Percentiles rank a stretch among this genome's conserved stretches.
phyloP scores from a whole-genome alignment of 257 asterid genomes.

The Ophiorrhiza pumila region DNA sequence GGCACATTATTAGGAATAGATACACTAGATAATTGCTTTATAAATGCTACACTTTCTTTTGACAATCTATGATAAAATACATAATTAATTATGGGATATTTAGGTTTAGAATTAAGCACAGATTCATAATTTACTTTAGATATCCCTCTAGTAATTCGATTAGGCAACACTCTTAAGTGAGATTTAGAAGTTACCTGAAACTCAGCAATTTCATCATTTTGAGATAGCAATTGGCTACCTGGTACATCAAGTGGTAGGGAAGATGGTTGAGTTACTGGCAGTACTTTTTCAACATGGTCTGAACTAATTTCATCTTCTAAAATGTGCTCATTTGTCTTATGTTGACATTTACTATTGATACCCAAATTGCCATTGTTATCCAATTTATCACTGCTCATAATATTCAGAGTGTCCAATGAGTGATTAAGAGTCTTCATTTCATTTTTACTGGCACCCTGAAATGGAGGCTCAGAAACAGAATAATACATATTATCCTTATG shows the following conservation, averaged over 20 bases:
- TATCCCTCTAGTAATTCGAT: neutral
- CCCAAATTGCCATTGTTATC: neutral
- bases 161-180: neutral
- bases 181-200: neutral
- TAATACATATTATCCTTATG: too few relatives aligned
- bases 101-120: neutral
- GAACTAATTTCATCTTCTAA: too few relatives aligned
- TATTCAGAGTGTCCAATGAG: neutral
- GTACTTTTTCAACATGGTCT: too few relatives aligned
- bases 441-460: slow-evolving; percentile 1
- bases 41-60: too few relatives aligned
- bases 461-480: neutral
- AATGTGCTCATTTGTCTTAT: too few relatives aligned
- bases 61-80: too few relatives aligned
- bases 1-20: neutral
- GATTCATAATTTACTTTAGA: neutral
- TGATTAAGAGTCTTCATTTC: neutral
- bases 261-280: neutral
- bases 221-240: slow-evolving; percentile 5
- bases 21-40: too few relatives aligned
- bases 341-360: too few relatives aligned
- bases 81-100: neutral
- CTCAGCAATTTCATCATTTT: too few relatives aligned
- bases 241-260: slow-evolving; percentile 1
- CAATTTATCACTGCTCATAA: neutral